Base-by-base conservation (phyloP, 177 flowering plant genomes). In the Telopea speciosissima region DNA sequence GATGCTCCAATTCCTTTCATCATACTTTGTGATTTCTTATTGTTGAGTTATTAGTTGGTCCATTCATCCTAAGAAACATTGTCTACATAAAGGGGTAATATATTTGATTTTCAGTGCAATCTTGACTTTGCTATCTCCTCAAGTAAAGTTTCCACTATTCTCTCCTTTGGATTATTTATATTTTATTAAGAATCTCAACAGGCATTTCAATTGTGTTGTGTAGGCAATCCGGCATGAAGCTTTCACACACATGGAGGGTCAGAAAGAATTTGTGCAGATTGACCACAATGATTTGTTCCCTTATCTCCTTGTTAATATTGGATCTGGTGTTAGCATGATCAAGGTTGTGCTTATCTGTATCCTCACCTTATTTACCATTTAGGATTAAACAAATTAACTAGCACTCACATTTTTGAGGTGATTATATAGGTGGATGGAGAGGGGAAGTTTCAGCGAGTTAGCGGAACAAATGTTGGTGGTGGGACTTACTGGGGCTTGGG, bases 181-280 rank as follows among this genome's bases (percentile, higher is more conserved):
- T 44, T 63, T 63, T 4, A 54, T 69, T 60, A 45, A 60, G 64
- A 33, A 58, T 36, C 52, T 70, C 67, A n/a, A 70, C 19, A 64
- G 19, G 61, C 60, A 33, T 49, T 62, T 25, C 36, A 59, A 54
- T 14, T 68, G 44, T 72, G 67, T 58, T 67, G 70, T 70, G 68
- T 71, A 95, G 99, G 91, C 99, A 44, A 93, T 95, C 74, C 97
- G 97, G 56, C 97, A 93, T 86, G 99, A 95, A 85, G 99, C 99
- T 84, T 95, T 91, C 79, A 95, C 98, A 31, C 98, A 95, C 78
- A 87, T 84, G 87, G 97, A 95, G 75, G 97, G 98, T 75, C 88
- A 83, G 60, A 95, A 95, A 77, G 94, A 93, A 81, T 95, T 95
- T 86, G 97, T 93, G 81, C 97, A 89, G 85, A 88, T 95, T 73